Base-by-base conservation (phyloP, 257 asterid species). In the Rauvolfia tetraphylla region DNA sequence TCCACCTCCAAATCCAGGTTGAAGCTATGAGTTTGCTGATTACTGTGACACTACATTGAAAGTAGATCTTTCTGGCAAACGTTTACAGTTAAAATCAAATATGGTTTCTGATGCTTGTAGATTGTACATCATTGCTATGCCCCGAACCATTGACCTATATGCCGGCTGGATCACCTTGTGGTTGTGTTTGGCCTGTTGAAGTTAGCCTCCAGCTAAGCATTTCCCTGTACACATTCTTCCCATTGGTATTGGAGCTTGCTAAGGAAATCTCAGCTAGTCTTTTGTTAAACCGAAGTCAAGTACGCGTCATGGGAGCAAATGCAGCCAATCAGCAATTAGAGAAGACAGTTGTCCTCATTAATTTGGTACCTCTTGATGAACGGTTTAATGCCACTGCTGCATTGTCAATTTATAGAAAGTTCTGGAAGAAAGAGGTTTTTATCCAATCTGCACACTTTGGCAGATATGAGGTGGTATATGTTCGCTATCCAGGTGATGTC, bases 281-380 rank as follows among this genome's bases (percentile, higher is more conserved):
- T 77, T 85, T 71, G 3, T 70, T 93, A 66, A 73, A 88, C 66
- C 86, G 76, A 75, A 87, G 92, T 67, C 98, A 93, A 86, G 97
- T 93, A 36, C 93, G 96, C 68, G 85, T 93, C 42, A 86, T 88
- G 90, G 98, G 98, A 82, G 98, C 96, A 70, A 92, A 93, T 80
- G 92, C 92, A 71, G 95, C 88, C 11, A 89, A 82, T 49, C 89
- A 86, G 68, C 91, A 88, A 79, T 86, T 87, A 56, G 90, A 91
- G 88, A 88, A 88, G 84, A 87, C 97, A 34, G 75, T 81, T 29
- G 96, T 91, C 74, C 89, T 90, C 72, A 72, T 93, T 75, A 85
- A 91, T 69, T 83, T 93, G 85, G 93, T 93, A 23, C 98, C 98
- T 62, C 75, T 80, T 22, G 79, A 82, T 44, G 88, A 80, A 68